Evolutionary conservation across 495 filamentous ascomycete genomes (phyloP).

Genomic region (Evernia prunastri): DNA sequence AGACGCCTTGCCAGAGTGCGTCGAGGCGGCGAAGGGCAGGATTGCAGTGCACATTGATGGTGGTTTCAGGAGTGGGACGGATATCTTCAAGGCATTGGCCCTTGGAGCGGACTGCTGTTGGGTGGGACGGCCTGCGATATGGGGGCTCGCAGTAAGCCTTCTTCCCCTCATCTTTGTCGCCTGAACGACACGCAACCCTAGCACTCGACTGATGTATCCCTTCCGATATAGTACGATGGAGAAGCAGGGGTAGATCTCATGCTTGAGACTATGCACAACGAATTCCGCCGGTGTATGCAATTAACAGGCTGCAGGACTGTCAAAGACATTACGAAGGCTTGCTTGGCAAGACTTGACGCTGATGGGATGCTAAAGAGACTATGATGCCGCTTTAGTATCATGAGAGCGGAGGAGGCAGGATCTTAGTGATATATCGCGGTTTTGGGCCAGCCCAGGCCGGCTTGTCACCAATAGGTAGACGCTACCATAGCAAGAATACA

Average conservation of each 20-base stretch:
- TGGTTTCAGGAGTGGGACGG: conserved; percentile 36
- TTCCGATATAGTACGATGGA: conserved; percentile 31
- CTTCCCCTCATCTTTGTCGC: neutral
- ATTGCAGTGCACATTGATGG: conserved; percentile 37
- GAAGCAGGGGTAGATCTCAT: conserved; percentile 38
- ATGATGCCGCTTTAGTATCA: conserved; percentile 5
- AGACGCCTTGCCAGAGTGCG: conserved; percentile 41
- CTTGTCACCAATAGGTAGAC: neutral
- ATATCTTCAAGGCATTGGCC: conserved; percentile 42
- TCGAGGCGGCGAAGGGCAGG: conserved; percentile 32
- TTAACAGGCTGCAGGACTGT: conserved; percentile 44
- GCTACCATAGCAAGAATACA: neutral
- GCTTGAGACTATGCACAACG: conserved; percentile 39
- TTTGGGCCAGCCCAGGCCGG: neutral
- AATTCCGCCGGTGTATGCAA: conserved; percentile 49
- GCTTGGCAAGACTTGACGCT: conserved; percentile 33
- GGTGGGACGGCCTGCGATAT: conserved; percentile 37
- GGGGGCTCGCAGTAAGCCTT: conserved; percentile 36
- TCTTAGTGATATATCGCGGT: neutral
- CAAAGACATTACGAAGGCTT: conserved; percentile 38
- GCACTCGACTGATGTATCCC: neutral
- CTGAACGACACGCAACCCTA: neutral
- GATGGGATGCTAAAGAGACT: conserved; percentile 41
- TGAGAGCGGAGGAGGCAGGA: neutral
- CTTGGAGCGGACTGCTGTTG: conserved; percentile 38